Percentiles rank a stretch among this genome's conserved stretches.
Evolutionary conservation across 805 yeast genomes (phyloP).

Genomic region (Jamesozyma lodderae): DNA sequence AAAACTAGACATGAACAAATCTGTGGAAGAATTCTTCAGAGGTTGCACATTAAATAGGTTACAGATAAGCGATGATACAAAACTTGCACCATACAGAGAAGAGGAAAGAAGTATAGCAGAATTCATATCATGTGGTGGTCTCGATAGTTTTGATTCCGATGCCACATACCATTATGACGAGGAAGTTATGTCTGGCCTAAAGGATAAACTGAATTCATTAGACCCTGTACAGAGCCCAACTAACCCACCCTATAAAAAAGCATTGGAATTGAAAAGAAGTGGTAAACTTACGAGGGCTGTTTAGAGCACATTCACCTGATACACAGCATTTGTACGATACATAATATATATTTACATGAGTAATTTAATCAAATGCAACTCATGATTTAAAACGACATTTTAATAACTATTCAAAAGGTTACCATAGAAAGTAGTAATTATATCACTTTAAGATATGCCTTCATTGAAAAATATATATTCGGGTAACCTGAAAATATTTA

Average conservation of each 20-base stretch:
- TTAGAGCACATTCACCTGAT: constrained; percentile 1
- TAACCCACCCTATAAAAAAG: constrained; percentile 92
- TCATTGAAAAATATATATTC: no score
- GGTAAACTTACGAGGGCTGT: constrained; percentile 43
- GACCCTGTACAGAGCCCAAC: constrained; percentile 95
- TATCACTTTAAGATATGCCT: no score
- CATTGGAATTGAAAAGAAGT: constrained; percentile 74
- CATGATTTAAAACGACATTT: no score
- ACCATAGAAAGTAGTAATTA: no score
- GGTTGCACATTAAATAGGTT: constrained; percentile 30
- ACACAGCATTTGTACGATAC: no score
- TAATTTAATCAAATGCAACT: no score
- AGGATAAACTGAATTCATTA: constrained; percentile 34
- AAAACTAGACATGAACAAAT: constrained; percentile 40
- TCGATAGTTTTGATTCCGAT: constrained; percentile 82
- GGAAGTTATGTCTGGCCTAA: constrained; percentile 6
- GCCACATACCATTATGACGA: constrained; percentile 61
- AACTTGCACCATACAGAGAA: constrained; percentile 34
- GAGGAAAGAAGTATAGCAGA: constrained; percentile 77
- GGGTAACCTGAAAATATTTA: no score
- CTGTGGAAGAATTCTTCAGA: constrained; percentile 79
- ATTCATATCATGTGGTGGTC: constrained; percentile 93
- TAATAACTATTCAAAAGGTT: no score
- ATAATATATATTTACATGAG: no score
- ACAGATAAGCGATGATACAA: constrained; percentile 6